A percentile compares a stretch with the other conserved stretches of the same genome.
phyloP scores from a whole-genome alignment of 805 yeast genomes.

The Zygotorulaspora chibaensis region DNA sequence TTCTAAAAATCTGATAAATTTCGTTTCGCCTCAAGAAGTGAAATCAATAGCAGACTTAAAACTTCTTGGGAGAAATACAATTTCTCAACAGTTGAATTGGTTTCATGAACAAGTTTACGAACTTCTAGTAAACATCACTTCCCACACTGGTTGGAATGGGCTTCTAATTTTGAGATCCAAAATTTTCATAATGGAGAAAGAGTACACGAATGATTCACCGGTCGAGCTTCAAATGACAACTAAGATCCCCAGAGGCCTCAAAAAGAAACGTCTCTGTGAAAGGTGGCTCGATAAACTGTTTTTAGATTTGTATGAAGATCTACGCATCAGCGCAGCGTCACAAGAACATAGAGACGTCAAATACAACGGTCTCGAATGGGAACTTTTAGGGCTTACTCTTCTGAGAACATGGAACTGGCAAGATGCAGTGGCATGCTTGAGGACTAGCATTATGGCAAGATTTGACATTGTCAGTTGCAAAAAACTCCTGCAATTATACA shows the following conservation, averaged over 20 bases:
- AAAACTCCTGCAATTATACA: constrained; percentile 43
- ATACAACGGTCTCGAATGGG: constrained; percentile 72
- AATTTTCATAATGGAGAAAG: constrained; percentile 79
- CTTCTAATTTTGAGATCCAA: constrained; percentile 60
- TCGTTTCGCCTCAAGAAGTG: constrained; percentile 30
- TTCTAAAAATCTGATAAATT: constrained; percentile 28
- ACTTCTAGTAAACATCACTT: constrained; percentile 61
- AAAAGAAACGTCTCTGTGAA: constrained; percentile 31
- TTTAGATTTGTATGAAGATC: constrained; percentile 35
- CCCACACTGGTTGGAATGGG: constrained; percentile 78
- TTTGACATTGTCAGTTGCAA: constrained; percentile 58
- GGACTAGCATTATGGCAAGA: constrained; percentile 52
- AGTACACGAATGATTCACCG: constrained; percentile 36
- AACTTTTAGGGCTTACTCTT: constrained; percentile 56
- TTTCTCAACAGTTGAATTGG: constrained; percentile 28
- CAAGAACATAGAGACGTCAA: constrained; percentile 33
- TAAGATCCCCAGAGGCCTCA: constrained; percentile 19
- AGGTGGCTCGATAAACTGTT: constrained; percentile 35
- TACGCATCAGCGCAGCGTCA: constrained; percentile 30
- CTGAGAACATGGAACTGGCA: constrained; percentile 45
- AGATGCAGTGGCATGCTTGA: constrained; percentile 49
- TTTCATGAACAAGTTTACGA: constrained; percentile 51
- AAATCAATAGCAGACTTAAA: constrained; percentile 25
- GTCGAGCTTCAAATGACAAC: constrained; percentile 9
- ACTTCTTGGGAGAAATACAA: constrained; percentile 28